phyloP scores from a whole-genome alignment of 768 basidiomycete genomes.

The Lentinula edodes region DNA sequence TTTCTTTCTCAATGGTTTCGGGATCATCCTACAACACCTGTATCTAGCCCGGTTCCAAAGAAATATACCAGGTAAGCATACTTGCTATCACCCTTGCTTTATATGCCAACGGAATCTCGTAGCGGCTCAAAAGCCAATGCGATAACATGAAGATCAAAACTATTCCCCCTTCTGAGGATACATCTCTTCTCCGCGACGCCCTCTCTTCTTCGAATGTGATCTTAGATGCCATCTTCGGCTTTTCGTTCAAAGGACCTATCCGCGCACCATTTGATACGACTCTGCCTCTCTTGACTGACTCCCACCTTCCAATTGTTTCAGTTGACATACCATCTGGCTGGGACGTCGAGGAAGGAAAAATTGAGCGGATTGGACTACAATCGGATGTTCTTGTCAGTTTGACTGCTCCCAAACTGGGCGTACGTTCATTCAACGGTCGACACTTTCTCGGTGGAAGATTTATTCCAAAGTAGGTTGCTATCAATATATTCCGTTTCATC shows the following conservation, averaged over 20 bases:
- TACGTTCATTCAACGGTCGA: constrained; percentile 64
- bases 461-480: constrained; percentile 65
- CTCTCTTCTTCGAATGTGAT: constrained; percentile 70
- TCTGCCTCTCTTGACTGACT: constrained; percentile 57
- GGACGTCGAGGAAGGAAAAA: constrained; percentile 82
- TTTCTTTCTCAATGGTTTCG: background rate
- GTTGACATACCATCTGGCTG: constrained; percentile 98
- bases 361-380: constrained; percentile 48
- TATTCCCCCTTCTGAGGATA: constrained; percentile 44
- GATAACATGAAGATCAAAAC: constrained; percentile 82
- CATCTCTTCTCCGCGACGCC: constrained; percentile 40
- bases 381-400: constrained; percentile 84
- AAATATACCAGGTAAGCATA: constrained; percentile 71
- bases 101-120: background rate
- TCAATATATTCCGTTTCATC: background rate
- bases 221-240: constrained; percentile 95
- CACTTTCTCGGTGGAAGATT: constrained; percentile 97
- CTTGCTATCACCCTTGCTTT: background rate
- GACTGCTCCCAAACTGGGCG: constrained; percentile 93
- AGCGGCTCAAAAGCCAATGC: constrained; percentile 85
- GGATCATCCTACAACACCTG: background rate
- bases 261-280: constrained; percentile 82
- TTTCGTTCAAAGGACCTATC: constrained; percentile 91
- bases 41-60: constrained; percentile 82
- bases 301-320: constrained; percentile 78